Base-by-base conservation (phyloP, 2,329 filamentous ascomycete species). In the Stachybotrys elegans region DNA sequence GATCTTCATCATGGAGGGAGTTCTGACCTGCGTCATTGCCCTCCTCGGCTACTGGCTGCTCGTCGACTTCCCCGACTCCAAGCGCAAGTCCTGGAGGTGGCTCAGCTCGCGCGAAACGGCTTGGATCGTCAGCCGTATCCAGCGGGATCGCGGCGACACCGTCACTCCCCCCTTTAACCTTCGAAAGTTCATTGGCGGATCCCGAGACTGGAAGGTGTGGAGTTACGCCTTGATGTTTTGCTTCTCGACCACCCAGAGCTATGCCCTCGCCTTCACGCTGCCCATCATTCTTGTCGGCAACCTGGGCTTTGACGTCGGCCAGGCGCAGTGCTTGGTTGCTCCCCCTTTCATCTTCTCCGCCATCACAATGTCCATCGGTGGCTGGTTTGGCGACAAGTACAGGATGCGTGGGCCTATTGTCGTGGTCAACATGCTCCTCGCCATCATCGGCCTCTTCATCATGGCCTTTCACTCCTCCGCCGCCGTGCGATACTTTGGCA, bases 241-340 rank as follows among this genome's bases (percentile, higher is more conserved):
- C 67, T 79, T 79, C 61, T 78, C 79, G 2, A 89, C 86, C 1
- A 86, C 85, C 11, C 77, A 87, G 41, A 76, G 76, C 2, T 93
- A 93, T 59, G 81, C 86, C 0, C 76, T 93, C 8, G 84, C 86
- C 3, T 92, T 86, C 62, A 92, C 91, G 58, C 66, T 91, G 4
- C 87, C 88, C 6, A 79, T 91, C 55, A 87, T 93, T 53, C 78
- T 94, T 13, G 63, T 69, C 40, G 54, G 54, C 27, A 75, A 69
- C 60, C 78, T 91, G 70, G 76, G 78, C 13, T 91, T 88, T 68
- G 70, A 63, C 38, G 70, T 83, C 5, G 82, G 73, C 7, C 69
- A 70, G 40, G 71, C 84, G 0, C 85, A 89, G 62, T 88, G 84
- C 57, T 78, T 91, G 5, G 74, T 83, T 4, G 84, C 87, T 0